Base-by-base conservation (phyloP, 768 basidiomycete genomes). In the Gymnopilus dilepis region DNA sequence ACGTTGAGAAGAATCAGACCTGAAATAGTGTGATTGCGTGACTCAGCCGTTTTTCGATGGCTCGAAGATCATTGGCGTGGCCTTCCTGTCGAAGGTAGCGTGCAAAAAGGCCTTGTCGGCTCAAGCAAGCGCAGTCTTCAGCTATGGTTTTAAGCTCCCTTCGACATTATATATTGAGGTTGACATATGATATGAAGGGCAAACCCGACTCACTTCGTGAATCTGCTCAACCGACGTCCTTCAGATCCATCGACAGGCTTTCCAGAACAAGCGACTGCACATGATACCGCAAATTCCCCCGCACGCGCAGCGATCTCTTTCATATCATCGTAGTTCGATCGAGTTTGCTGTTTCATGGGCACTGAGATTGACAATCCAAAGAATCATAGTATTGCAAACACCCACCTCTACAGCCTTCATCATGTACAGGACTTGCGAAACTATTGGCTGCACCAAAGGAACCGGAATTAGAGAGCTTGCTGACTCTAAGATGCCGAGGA, bases 381-480 rank as follows among this genome's bases (percentile, higher is more conserved):
- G 24, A 19, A 5, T 3, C 15, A 28, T 1, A 24, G 11, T 19
- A 30, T 28, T 50, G 13, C 12, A 26, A 30, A 19, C 8, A 55
- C 37, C 5, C 24, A 55, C 53, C 34, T 21, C 34, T 7, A 55
- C 37, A 9, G 53, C 34, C 19, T 55, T 8, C 53, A 55, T 15
- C 53, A 55, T 55, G 24, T 5, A 24, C 3, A 40, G 15, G 19
- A 55, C 53, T 22, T 33, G 33, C 24, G 15, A 19, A 24, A 55
- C 37, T 26, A 55, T 17, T 21, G 53, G 53, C 7, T 55, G 53
- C 5, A 55, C 34, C 37, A 31, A 55, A 6, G 53, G 53, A 1
- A 55, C 53, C 26, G 53, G 53, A 22, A 55, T 38, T 26, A 55
- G 41, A 26, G 53, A 55, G 37, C 53, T 55, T 21, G 53, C 53